phyloP scores from a whole-genome alignment of 1,284 basidiomycete species.

The Ceratobasidium theobromae region DNA sequence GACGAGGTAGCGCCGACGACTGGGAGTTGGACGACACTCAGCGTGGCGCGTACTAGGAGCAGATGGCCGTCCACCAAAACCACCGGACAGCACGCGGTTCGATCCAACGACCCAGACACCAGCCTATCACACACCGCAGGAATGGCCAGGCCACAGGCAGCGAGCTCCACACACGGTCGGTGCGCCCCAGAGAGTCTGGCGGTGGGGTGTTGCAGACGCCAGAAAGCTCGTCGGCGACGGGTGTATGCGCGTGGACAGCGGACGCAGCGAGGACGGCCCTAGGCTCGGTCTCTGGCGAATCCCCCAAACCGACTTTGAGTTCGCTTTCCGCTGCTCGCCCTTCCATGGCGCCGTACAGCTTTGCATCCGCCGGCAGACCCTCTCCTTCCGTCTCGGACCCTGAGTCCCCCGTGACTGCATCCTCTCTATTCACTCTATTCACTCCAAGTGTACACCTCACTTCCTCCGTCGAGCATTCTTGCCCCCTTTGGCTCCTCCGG shows the following conservation, averaged over 20 bases:
- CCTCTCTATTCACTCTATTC: neutral
- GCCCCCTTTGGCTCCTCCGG: slow-evolving; percentile 13
- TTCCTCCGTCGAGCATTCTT: slow-evolving; percentile 17
- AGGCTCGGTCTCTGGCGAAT: neutral
- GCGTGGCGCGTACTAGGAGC: neutral
- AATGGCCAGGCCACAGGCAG: too few relatives aligned
- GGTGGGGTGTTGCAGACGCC: neutral
- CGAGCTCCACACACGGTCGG: too few relatives aligned
- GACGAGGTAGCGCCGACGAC: slow-evolving; percentile 16
- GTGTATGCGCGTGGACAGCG: slow-evolving; percentile 16
- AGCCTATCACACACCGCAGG: too few relatives aligned
- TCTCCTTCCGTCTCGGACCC: neutral
- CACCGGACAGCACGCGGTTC: neutral
- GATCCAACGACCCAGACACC: too few relatives aligned
- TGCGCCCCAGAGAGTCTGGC: neutral
- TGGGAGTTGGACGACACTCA: neutral
- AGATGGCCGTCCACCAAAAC: neutral
- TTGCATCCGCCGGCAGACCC: slow-evolving; percentile 15
- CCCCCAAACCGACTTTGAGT: slow-evolving; percentile 1
- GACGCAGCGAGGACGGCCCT: neutral
- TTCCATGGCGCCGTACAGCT: slow-evolving; percentile 1
- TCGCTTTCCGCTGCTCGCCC: slow-evolving; percentile 1
- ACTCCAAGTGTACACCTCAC: neutral
- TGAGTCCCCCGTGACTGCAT: neutral
- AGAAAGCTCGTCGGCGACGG: neutral